These are phyloP conservation scores for Ilyonectria sp. DNA, from an alignment of 2,329 filamentous ascomycete species.

Conservation along the genomic window DNA sequence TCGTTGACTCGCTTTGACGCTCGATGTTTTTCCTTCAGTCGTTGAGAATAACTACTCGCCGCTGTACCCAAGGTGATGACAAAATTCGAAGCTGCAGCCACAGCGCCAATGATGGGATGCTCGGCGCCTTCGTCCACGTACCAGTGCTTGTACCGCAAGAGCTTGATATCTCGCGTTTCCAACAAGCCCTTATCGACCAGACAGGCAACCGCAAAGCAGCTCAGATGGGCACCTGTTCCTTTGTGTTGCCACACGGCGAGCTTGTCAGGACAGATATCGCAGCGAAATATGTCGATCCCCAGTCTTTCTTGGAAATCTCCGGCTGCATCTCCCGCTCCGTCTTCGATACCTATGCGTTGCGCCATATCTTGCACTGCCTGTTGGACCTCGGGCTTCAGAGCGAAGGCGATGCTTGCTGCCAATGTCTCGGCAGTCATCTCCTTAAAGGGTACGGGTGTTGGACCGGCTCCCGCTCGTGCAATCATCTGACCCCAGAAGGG, in stretches of 20 bases:
- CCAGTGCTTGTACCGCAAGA: conserved; percentile 66
- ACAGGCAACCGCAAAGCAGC: conserved; percentile 72
- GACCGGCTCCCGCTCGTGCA: conserved; percentile 69
- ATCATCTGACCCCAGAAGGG: conserved; percentile 74
- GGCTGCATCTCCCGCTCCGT: conserved; percentile 67
- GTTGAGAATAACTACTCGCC: conserved; percentile 18
- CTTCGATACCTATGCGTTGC: conserved; percentile 66
- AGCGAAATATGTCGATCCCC: conserved; percentile 67
- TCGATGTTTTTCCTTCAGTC: too few relatives aligned
- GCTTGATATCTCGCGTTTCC: conserved; percentile 70
- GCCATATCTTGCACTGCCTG: conserved; percentile 59
- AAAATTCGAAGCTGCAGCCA: conserved; percentile 75
- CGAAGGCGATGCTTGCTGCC: conserved; percentile 66
- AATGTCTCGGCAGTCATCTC: conserved; percentile 70
- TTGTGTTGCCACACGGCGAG: conserved; percentile 76
- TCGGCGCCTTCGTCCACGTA: conserved; percentile 76
- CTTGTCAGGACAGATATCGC: conserved; percentile 69
- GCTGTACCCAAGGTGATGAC: conserved; percentile 69
- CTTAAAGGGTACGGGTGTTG: conserved; percentile 70
- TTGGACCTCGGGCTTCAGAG: conserved; percentile 64
- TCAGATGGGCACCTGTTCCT: conserved; percentile 67
- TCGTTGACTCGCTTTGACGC: too few relatives aligned
- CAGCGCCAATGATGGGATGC: conserved; percentile 75
- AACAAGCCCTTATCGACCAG: conserved; percentile 69
- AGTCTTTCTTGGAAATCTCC: conserved; percentile 70